Evolutionary conservation across 352 stramenopile genomes (phyloP).

Genomic region (Blastocystis hominis): DNA sequence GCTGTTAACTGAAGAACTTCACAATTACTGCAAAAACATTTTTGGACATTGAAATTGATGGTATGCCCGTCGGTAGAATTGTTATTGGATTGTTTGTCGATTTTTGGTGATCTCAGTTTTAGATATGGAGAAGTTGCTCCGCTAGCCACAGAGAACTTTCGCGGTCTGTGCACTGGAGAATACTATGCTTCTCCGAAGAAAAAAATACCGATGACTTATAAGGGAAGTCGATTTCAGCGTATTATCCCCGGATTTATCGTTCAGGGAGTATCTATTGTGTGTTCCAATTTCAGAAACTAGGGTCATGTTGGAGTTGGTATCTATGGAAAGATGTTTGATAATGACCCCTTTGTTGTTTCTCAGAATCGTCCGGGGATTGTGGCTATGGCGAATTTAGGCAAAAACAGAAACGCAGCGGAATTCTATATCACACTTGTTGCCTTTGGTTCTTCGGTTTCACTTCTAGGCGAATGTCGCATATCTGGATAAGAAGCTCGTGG

Average conservation of each 20-base stretch:
- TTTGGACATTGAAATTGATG: constrained; percentile 34
- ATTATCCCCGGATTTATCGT: constrained; percentile 45
- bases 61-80: constrained; percentile 13
- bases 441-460: background rate
- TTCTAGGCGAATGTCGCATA: constrained; percentile 50
- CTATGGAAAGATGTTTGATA: constrained; percentile 46
- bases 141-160: constrained; percentile 4
- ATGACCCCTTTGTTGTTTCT: constrained; percentile 37
- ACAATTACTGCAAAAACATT: constrained; percentile 27
- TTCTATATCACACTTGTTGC: constrained; percentile 42
- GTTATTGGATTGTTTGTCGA: constrained; percentile 9
- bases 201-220: constrained; percentile 4
- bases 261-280: background rate
- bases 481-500: constrained; percentile 42
- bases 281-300: background rate
- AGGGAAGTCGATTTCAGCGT: constrained; percentile 30
- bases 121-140: constrained; percentile 53
- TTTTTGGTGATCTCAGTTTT: background rate
- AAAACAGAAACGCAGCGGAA: constrained; percentile 19
- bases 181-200: background rate
- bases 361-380: constrained; percentile 42
- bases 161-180: constrained; percentile 44
- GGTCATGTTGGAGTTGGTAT: constrained; percentile 27
- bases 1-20: background rate
- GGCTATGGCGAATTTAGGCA: constrained; percentile 35